Base-by-base conservation (phyloP, 148 eudicot species). In the Camellia japonica region DNA sequence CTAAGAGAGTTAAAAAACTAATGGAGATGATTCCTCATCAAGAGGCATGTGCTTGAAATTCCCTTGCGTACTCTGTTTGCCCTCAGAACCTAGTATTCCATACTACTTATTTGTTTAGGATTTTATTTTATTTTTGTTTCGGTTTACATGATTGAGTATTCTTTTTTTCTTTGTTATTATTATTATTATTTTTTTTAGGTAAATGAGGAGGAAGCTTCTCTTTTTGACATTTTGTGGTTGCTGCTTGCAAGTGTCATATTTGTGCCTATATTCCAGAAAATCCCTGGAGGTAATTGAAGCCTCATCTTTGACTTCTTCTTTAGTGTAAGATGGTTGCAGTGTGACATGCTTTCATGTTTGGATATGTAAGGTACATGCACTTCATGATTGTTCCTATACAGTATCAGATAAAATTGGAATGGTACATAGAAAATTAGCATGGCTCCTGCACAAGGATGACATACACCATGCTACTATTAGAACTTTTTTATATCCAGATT, bases 131-230 rank as follows among this genome's bases (percentile, higher is more conserved):
- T 14, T 67, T 30, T 65, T 58, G 12, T 59, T 77, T 56, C 55
- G n/a, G n/a, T 74, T 70, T 69, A n/a, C 42, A 12, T 66, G 52
- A 63, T 80, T 71, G 9, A 47, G 7, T 74, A 12, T 68, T 47
- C 79, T 61, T 52, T 67, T 79, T 9, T 61, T 49, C 58, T 52
- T 69, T 30, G 30, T 30, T 30, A 30, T n/a, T 30, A 30, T 30
- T 30, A 30, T 30, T 30, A 30, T 30, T 30, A 30, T 30, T 30
- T 0, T 80, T 75, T 65, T 69, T 85, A 96, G 99, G 81, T 96
- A 82, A 93, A 89, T 83, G 99, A 92, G 89, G 99, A 96, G 86
- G 99, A 96, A 90, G 98, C 98, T 83, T 96, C 99, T 55, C 90
- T 96, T 74, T 87, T 93, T 83, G 99, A 96, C 85, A 80, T 93